These are phyloP conservation scores for Phytopythium ostracodes DNA, from an alignment of 352 stramenopile species.

Conservation along the genomic window DNA sequence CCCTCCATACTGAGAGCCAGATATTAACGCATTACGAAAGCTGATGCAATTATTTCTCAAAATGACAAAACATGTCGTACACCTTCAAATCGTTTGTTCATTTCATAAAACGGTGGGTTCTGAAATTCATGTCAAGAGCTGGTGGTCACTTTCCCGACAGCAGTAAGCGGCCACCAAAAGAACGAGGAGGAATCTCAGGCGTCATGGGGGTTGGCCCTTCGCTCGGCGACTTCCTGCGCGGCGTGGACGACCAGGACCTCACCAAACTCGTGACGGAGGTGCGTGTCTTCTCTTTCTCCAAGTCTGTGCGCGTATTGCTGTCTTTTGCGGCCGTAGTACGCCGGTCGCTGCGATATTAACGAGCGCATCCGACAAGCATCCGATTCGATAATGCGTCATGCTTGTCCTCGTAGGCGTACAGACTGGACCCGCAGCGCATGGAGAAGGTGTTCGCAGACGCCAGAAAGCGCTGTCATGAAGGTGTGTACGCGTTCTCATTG, in stretches of 20 bases:
- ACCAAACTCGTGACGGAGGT: conserved; percentile 38
- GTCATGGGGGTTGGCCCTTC: conserved; percentile 44
- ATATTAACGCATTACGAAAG: background rate
- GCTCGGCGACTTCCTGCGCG: conserved; percentile 49
- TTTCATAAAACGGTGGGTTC: background rate
- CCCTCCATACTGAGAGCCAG: background rate
- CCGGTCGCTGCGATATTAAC: background rate
- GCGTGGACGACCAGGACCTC: conserved; percentile 62
- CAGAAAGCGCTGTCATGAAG: conserved; percentile 36
- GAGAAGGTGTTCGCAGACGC: conserved; percentile 42
- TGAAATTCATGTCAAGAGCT: background rate
- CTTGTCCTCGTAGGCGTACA: conserved; percentile 33
- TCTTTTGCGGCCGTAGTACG: background rate
- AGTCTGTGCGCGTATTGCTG: background rate
- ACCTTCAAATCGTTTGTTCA: background rate
- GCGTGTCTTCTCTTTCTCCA: conserved; percentile 3
- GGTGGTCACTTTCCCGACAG: background rate
- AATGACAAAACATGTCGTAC: background rate
- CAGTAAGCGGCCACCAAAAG: too few species aligned
- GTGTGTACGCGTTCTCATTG: conserved; percentile 2
- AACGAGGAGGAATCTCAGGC: background rate
- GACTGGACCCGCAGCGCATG: conserved; percentile 41
- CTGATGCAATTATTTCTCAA: background rate
- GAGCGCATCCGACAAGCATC: too few species aligned
- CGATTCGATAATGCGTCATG: background rate